Evolutionary conservation across 2,329 filamentous ascomycete species (phyloP).

Genomic region (Fonsecaea monophora): DNA sequence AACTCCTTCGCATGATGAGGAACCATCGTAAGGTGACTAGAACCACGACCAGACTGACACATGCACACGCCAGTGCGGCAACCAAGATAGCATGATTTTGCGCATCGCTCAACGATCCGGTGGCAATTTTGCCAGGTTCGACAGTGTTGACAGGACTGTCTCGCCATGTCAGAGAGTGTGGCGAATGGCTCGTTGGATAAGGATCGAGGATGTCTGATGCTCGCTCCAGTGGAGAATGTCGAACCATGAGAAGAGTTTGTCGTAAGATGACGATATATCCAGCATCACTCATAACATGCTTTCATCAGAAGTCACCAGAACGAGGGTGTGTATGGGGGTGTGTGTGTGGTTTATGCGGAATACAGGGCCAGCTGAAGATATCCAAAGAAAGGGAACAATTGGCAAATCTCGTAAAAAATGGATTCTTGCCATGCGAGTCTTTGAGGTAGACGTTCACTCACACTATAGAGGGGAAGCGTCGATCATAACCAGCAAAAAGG

Average conservation of each 20-base stretch:
- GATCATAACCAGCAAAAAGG: neutral
- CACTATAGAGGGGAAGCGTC: neutral
- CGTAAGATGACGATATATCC: neutral
- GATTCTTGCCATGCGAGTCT: neutral
- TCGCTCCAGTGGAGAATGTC: slow-evolving; percentile 1
- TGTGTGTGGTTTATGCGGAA: neutral
- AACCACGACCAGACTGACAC: slow-evolving; percentile 64
- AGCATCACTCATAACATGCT: slow-evolving; percentile 3
- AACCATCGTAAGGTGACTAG: slow-evolving; percentile 73
- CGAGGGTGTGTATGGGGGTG: neutral
- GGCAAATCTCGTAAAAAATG: neutral
- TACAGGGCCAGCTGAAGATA: neutral
- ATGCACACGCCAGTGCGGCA: slow-evolving; percentile 53
- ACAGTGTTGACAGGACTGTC: neutral
- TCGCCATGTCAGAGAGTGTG: slow-evolving; percentile 7
- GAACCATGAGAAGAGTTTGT: neutral
- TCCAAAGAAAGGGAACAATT: neutral
- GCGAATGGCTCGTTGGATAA: neutral
- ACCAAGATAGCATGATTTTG: slow-evolving; percentile 48
- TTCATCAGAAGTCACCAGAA: neutral
- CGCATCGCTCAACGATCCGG: slow-evolving; percentile 17
- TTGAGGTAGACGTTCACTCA: neutral
- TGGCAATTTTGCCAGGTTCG: neutral
- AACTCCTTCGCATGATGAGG: slow-evolving; percentile 72
- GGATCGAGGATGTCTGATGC: slow-evolving; percentile 6